Conservation (phyloP, 2,329 filamentous ascomycete genomes). For the Penicillium italicum region DNA sequence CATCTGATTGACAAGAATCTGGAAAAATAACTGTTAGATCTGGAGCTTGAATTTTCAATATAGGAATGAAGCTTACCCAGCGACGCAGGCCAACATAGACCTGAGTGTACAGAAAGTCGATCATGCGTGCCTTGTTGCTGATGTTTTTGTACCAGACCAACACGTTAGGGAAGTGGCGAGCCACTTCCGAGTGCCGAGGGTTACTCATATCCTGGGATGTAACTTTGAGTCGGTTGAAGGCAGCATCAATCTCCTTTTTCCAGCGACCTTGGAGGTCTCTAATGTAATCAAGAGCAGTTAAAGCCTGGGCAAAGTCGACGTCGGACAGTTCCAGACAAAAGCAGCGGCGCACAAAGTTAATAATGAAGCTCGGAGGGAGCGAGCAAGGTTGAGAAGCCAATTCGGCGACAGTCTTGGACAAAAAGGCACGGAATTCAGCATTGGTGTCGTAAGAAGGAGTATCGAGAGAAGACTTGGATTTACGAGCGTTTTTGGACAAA, state of each 20-base stretch:
- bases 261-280: slow-evolving; percentile 60
- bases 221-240: slow-evolving; percentile 53
- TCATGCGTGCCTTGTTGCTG: slow-evolving; percentile 49
- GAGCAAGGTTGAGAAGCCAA: slow-evolving; percentile 59
- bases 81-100: slow-evolving; percentile 60
- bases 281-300: slow-evolving; percentile 64
- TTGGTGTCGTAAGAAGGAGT: slow-evolving; percentile 31
- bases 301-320: slow-evolving; percentile 63
- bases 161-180: slow-evolving; percentile 52
- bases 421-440: slow-evolving; percentile 41
- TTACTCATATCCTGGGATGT: slow-evolving; percentile 48
- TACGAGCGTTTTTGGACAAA: slow-evolving; percentile 22
- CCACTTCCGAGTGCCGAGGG: slow-evolving; percentile 43
- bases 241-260: slow-evolving; percentile 55
- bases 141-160: slow-evolving; percentile 54
- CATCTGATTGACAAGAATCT: slow-evolving; percentile 64
- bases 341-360: slow-evolving; percentile 57
- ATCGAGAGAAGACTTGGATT: slow-evolving; percentile 26
- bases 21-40: background rate
- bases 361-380: slow-evolving; percentile 61
- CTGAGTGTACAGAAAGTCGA: slow-evolving; percentile 57
- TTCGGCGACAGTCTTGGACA: slow-evolving; percentile 54
- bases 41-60: background rate
- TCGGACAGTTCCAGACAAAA: slow-evolving; percentile 55
- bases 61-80: slow-evolving; percentile 50